phyloP scores from a whole-genome alignment of 2,329 filamentous ascomycete genomes.

The Daldinia sp. region DNA sequence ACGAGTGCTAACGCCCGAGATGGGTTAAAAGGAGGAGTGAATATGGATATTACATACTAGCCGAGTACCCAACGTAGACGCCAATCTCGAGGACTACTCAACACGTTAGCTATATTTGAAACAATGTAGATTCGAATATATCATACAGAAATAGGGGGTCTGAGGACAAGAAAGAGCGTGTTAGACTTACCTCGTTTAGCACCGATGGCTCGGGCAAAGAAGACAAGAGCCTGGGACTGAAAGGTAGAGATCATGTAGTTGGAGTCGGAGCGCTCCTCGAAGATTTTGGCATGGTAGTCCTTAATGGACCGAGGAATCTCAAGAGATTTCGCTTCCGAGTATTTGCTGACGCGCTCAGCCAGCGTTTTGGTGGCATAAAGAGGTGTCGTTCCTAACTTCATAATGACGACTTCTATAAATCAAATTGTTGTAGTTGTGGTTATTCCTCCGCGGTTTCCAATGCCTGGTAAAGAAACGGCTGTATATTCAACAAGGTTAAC shows the following conservation, averaged over 20 bases:
- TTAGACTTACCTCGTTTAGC: slow-evolving; percentile 50
- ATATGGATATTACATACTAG: slow-evolving; percentile 34
- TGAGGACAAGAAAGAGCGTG: not conserved
- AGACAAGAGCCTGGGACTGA: slow-evolving; percentile 52
- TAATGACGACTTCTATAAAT: not conserved
- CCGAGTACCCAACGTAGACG: slow-evolving; percentile 59
- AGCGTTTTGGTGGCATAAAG: slow-evolving; percentile 46
- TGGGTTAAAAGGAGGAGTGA: slow-evolving; percentile 10
- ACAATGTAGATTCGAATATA: not conserved
- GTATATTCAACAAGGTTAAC: not conserved
- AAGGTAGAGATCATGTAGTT: slow-evolving; percentile 54
- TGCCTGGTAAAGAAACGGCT: not conserved
- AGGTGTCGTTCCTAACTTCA: slow-evolving; percentile 30
- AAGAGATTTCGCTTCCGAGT: slow-evolving; percentile 44
- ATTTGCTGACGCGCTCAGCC: slow-evolving; percentile 41
- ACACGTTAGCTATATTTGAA: slow-evolving; percentile 5
- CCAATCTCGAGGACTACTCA: slow-evolving; percentile 57
- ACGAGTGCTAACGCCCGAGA: slow-evolving; percentile 10
- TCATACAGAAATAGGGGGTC: not conserved
- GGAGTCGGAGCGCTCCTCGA: slow-evolving; percentile 30
- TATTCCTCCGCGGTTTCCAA: too few species aligned
- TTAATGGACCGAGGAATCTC: slow-evolving; percentile 41
- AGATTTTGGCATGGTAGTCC: slow-evolving; percentile 42
- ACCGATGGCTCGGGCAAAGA: slow-evolving; percentile 52
- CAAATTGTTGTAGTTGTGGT: not conserved